phyloP scores from a whole-genome alignment of 352 stramenopile genomes.

The Plasmopara viticola region DNA sequence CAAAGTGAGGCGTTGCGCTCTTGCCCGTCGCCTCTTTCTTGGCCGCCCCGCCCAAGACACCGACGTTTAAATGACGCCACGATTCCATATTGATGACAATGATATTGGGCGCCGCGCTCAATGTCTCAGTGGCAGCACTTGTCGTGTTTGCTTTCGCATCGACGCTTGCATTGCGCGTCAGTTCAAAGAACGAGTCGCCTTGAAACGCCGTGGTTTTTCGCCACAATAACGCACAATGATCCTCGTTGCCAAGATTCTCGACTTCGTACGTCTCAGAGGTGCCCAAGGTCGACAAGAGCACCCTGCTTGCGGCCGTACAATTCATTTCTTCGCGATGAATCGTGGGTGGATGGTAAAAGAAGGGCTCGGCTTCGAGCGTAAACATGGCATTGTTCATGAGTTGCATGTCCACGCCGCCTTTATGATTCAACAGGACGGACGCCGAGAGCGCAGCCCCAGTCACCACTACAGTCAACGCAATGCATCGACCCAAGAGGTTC shows the following conservation, averaged over 20 bases:
- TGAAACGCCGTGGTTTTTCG: slow-evolving; percentile 48
- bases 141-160: not conserved
- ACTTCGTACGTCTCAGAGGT: slow-evolving; percentile 40
- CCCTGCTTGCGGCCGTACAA: slow-evolving; percentile 44
- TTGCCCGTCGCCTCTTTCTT: slow-evolving; percentile 43
- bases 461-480: slow-evolving; percentile 25
- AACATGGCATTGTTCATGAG: slow-evolving; percentile 72
- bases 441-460: slow-evolving; percentile 32
- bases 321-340: slow-evolving; percentile 52
- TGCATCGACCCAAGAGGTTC: slow-evolving; percentile 23
- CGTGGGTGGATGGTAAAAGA: slow-evolving; percentile 37
- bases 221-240: slow-evolving; percentile 59
- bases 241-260: slow-evolving; percentile 43
- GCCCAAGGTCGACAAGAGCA: slow-evolving; percentile 41
- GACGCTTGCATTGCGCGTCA: slow-evolving; percentile 33
- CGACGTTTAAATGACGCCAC: slow-evolving; percentile 58
- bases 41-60: slow-evolving; percentile 45
- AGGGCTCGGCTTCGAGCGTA: slow-evolving; percentile 44
- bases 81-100: slow-evolving; percentile 75
- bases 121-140: slow-evolving; percentile 5
- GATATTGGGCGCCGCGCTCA: slow-evolving; percentile 39
- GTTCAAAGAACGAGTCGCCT: slow-evolving; percentile 45
- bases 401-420: slow-evolving; percentile 56
- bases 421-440: slow-evolving; percentile 39
- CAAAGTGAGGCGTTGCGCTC: slow-evolving; percentile 53